These are phyloP conservation scores for Evansstolkia leycettana DNA, from an alignment of 495 filamentous ascomycete species.

Conservation along the genomic window DNA sequence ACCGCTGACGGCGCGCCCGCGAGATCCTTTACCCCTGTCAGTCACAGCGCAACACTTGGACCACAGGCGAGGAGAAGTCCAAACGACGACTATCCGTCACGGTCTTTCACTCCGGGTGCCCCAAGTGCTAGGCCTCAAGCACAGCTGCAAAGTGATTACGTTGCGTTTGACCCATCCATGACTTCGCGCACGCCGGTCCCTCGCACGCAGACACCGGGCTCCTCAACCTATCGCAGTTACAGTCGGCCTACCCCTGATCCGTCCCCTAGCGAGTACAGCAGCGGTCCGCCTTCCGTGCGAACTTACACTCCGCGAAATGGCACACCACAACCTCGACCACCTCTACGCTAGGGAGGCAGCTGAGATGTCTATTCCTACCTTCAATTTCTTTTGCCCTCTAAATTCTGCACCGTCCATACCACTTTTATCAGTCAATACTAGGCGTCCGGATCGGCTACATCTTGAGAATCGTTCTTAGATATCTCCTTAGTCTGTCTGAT, in stretches of 20 bases:
- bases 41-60: neutral
- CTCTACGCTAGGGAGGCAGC: neutral
- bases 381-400: too few relatives aligned
- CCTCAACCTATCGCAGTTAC: neutral
- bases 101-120: too few relatives aligned
- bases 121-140: neutral
- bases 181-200: neutral
- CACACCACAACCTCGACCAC: neutral
- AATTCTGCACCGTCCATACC: too few relatives aligned
- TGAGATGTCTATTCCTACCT: too few relatives aligned
- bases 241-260: neutral
- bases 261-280: neutral
- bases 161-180: slow-evolving; percentile 17
- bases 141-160: slow-evolving; percentile 7
- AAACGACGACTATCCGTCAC: neutral
- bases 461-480: too few relatives aligned
- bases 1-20: too few relatives aligned
- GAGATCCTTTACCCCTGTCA: neutral
- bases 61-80: slow-evolving; percentile 1
- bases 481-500: too few relatives aligned
- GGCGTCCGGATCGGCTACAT: too few relatives aligned
- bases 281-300: neutral
- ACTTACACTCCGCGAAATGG: neutral
- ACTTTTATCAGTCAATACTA: too few relatives aligned
- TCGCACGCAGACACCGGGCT: slow-evolving; percentile 1